Conservation (phyloP, 805 yeast species). For the Metschnikowia colocasiae region DNA sequence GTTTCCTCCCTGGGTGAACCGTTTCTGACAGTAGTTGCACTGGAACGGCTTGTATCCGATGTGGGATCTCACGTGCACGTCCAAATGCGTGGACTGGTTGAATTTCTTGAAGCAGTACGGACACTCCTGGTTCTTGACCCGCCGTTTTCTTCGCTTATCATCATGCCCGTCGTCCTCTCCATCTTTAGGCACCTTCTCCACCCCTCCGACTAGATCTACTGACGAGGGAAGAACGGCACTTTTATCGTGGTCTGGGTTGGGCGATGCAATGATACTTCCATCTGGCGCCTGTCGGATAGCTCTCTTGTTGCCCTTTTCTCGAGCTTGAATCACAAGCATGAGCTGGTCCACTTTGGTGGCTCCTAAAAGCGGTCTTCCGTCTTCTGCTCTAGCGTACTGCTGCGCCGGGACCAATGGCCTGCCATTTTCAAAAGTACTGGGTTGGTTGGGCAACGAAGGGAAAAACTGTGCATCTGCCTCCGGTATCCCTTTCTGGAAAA, state of each 20-base stretch:
- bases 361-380: constrained; percentile 69
- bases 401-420: constrained; percentile 43
- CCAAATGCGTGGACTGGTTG: constrained; percentile 87
- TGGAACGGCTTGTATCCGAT: constrained; percentile 82
- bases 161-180: constrained; percentile 21
- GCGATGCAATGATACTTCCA: constrained; percentile 59
- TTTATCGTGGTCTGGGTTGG: constrained; percentile 16
- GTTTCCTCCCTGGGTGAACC: constrained; percentile 89
- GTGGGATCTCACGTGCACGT: constrained; percentile 84
- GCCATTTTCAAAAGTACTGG: constrained; percentile 4
- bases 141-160: constrained; percentile 20
- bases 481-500: neutral
- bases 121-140: constrained; percentile 61
- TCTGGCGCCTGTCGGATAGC: constrained; percentile 62
- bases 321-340: constrained; percentile 87
- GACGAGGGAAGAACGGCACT: constrained; percentile 50
- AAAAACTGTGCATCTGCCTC: neutral
- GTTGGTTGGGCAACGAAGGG: neutral
- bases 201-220: constrained; percentile 72
- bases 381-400: constrained; percentile 49
- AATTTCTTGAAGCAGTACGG: constrained; percentile 76
- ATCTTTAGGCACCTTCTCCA: constrained; percentile 52
- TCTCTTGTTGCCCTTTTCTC: constrained; percentile 70
- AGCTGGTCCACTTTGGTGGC: constrained; percentile 88
- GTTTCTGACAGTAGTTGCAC: constrained; percentile 73